Evolutionary conservation across 192 early-diverging fungal species (phyloP), one percentile per base, ranked within the genome.

Genomic region (Allomyces arbusculus): DNA sequence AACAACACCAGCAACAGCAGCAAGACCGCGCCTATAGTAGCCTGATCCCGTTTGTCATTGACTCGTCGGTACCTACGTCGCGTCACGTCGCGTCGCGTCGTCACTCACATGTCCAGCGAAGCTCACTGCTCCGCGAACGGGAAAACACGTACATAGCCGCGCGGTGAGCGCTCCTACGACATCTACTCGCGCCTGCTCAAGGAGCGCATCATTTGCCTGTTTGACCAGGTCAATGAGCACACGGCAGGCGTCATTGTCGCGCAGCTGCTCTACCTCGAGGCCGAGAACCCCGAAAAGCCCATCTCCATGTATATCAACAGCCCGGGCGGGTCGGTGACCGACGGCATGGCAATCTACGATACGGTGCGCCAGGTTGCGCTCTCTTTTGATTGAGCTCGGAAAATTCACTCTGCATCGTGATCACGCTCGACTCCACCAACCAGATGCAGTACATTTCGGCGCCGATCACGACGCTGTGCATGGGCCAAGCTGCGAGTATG

Each of bases 401-500:
- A 43, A 33, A 33, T 70, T 58, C 45, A 67, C 44, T 50, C 11
- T 19, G 9, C 9, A 4, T 20, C 7, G 16, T 24, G 26, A 28
- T 28, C 26, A 28, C 26, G 26, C 26, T 28, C 4, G 26, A 28
- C 26, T 28, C 26, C 26, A 28, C 26, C 4, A 3, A 3, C 26
- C 26, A 28, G 40, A 64, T 73, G 76, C 76, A 98, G 83, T 95
- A 95, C 65, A 92, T 98, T 40, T 84, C 89, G 79, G 86, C 82
- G 19, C 91, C 95, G 0, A 91, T 99, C 0, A 81, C 88, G 22
- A 99, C 95, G 10, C 75, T 96, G 44, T 99, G 95, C 73, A 89
- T 89, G 63, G 95, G 95, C 23, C 95, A 99, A 76, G 94, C 95
- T 4, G 95, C 92, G 68, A 94, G 91, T 0, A 99, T 99, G 95